A percentile compares a stretch with the other conserved stretches of the same genome.
These are phyloP conservation scores for Mortierella sp. DNA, from an alignment of 371 early-diverging fungal genomes.

Conservation along the genomic window DNA sequence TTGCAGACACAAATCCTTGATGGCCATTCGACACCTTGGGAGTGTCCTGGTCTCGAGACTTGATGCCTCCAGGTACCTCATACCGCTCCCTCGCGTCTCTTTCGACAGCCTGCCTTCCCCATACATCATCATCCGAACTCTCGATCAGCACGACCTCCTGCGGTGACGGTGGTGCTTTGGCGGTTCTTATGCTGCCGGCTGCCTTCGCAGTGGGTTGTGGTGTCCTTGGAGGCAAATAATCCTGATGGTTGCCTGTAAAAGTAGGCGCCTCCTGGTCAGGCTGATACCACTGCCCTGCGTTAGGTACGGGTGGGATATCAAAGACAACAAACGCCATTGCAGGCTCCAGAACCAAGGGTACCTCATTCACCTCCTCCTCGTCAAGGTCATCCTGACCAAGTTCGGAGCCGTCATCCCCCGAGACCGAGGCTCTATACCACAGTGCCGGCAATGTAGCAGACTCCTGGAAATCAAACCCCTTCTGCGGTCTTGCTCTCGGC, in stretches of 20 bases:
- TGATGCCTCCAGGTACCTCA: not conserved
- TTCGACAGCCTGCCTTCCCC: not conserved
- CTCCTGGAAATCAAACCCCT: slow-evolving; percentile 33
- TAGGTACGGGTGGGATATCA: slow-evolving; percentile 30
- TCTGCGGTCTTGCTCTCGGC: not conserved
- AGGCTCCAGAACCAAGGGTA: not conserved
- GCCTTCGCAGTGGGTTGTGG: not conserved
- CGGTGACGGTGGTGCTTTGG: not conserved
- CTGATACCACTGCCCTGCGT: slow-evolving; percentile 24
- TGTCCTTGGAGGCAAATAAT: not conserved
- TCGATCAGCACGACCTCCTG: slow-evolving; percentile 31
- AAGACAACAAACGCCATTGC: slow-evolving; percentile 8
- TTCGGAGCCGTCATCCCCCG: slow-evolving; percentile 6
- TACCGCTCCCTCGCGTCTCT: not conserved
- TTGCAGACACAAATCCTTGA: not conserved
- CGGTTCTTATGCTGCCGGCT: not conserved
- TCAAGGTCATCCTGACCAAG: not conserved
- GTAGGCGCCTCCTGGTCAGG: not conserved
- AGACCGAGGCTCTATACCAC: slow-evolving; percentile 22
- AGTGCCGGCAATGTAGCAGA: not conserved
- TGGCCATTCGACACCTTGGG: not conserved
- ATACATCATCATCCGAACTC: slow-evolving; percentile 21
- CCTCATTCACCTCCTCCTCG: not conserved
- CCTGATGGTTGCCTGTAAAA: not conserved
- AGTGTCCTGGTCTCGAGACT: not conserved